Conservation (phyloP, 441 rosid species). For the Melastoma candidum region DNA sequence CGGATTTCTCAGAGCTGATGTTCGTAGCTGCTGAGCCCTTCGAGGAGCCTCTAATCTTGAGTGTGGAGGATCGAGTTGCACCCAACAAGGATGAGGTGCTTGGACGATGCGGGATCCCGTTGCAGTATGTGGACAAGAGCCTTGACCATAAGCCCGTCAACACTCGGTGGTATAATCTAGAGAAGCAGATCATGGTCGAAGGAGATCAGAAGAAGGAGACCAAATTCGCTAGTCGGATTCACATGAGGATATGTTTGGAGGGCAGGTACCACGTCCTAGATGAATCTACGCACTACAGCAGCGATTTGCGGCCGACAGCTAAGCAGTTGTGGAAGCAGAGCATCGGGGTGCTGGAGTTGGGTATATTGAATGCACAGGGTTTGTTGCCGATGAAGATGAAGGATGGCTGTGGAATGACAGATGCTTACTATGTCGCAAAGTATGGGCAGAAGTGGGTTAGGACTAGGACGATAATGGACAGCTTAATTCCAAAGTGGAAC, state of each 20-base stretch:
- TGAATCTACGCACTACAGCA: constrained; percentile 90
- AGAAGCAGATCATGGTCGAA: constrained; percentile 50
- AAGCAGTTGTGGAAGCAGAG: constrained; percentile 80
- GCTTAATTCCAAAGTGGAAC: constrained; percentile 30
- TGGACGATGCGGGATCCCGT: constrained; percentile 50
- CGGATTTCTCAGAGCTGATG: constrained; percentile 60
- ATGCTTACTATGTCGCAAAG: constrained; percentile 94
- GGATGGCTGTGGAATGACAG: constrained; percentile 85
- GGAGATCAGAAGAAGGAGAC: constrained; percentile 70
- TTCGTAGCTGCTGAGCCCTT: constrained; percentile 95
- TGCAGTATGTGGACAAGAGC: constrained; percentile 57
- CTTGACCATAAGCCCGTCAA: constrained; percentile 71
- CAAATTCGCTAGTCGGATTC: constrained; percentile 84
- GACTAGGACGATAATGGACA: constrained; percentile 81
- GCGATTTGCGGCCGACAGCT: constrained; percentile 92
- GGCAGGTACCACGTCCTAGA: constrained; percentile 95
- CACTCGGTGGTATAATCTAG: constrained; percentile 75
- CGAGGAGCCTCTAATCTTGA: constrained; percentile 70
- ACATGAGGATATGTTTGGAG: constrained; percentile 83
- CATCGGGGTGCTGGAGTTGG: constrained; percentile 83
- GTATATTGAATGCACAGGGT: constrained; percentile 73
- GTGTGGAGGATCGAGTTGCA: constrained; percentile 82
- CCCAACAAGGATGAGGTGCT: constrained; percentile 85
- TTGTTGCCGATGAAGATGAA: constrained; percentile 83
- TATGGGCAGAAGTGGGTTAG: constrained; percentile 94